Percentiles rank a stretch among this genome's conserved stretches.
These are phyloP conservation scores for Selaginella moellendorffii DNA, from an alignment of 75 land plant species.

Conservation along the genomic window DNA sequence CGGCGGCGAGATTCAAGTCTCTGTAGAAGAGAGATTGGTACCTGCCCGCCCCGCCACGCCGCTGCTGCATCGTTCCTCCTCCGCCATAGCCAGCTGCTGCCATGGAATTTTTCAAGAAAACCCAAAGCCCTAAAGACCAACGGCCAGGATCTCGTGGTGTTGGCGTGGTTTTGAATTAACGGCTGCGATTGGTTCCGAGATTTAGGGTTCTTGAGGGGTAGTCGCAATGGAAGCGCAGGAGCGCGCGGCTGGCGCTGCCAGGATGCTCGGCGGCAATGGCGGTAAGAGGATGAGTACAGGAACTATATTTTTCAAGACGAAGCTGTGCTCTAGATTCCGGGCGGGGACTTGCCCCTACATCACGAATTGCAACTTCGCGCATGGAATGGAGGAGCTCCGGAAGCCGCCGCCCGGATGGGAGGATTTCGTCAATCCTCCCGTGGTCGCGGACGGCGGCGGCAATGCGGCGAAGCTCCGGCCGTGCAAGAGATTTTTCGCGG, in stretches of 20 bases:
- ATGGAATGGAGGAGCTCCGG: constrained; percentile 20
- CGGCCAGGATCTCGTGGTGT: not conserved
- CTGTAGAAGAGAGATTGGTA: constrained; percentile 60
- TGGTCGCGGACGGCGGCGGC: not conserved
- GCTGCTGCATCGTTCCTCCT: not conserved
- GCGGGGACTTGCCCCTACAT: constrained; percentile 15
- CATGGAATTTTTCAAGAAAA: not conserved
- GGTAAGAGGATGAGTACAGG: constrained; percentile 11
- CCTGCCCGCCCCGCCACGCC: constrained; percentile 12
- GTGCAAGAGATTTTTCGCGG: not conserved
- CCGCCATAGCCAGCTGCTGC: constrained; percentile 2
- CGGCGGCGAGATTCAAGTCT: constrained; percentile 67
- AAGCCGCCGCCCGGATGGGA: constrained; percentile 12
- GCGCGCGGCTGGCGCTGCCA: not conserved
- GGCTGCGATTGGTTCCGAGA: not conserved
- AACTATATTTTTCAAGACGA: constrained; percentile 16
- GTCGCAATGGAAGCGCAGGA: not conserved
- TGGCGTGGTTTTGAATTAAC: not conserved
- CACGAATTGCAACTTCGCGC: constrained; percentile 18
- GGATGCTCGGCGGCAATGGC: not conserved
- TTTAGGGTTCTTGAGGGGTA: not conserved
- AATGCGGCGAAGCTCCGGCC: not conserved
- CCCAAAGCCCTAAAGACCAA: not conserved
- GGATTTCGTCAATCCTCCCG: not conserved
- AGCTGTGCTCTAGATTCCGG: constrained; percentile 19